Evolutionary conservation across 2,329 filamentous ascomycete genomes (phyloP), one percentile per base, ranked within the genome.

Genomic region (Colletotrichum tanaceti): DNA sequence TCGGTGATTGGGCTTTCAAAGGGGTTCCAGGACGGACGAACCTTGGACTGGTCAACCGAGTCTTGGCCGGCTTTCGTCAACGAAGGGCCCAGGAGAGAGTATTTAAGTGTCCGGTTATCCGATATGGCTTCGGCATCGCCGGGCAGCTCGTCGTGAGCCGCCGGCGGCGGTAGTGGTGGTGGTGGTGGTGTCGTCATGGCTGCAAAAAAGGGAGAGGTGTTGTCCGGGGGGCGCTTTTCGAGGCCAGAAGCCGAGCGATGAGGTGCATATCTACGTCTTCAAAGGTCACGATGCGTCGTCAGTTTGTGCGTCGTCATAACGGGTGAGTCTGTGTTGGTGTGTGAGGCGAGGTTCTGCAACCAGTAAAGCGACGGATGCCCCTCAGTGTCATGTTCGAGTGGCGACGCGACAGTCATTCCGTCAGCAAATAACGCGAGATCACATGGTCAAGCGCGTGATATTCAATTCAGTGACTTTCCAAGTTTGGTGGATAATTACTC

Each of bases 11-110:
- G n/a, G n/a, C n/a, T n/a, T n/a, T n/a, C 44, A 18, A 14, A 22
- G 22, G 4, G 2, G 18, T 38, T 13, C 38, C 3, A 47, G 53
- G 18, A 13, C 5, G 9, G 38, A 7, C 16, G 3, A 3, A 90
- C 91, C 83, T 96, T 97, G 71, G 87, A 87, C 81, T 98, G 96
- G 75, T 99, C 93, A n/a, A 98, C 95, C 18, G 88, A 85, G 75
- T 97, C 93, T 77, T 98, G 94, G 1, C 96, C 96, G 38, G 94
- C 93, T 79, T 99, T 99, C 24, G 94, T 95, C 61, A 98, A 83
- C 6, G 94, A 98, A 0, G 94, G 95, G 0, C 96, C 96, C 0
- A 98, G 85, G 0, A 98, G 86, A 64, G 91, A 91, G 78, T 98
- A 97, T 76, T 97, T 98, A 64, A 98, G 85, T 4, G 92, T 94